Evolutionary conservation across 2,329 filamentous ascomycete species (phyloP).

Genomic region (Exophiala alcalophila): DNA sequence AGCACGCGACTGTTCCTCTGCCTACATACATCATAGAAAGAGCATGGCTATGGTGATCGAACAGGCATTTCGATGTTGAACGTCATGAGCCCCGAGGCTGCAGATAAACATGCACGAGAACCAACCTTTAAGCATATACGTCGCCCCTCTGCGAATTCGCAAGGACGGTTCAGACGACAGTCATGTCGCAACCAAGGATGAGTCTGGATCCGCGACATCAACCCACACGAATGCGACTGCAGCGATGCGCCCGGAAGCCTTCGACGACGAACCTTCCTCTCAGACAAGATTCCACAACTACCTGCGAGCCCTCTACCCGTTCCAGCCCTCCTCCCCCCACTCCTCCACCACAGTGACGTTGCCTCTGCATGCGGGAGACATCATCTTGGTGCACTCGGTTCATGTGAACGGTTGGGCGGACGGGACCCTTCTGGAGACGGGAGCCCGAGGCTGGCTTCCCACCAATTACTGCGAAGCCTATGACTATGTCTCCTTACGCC

Average conservation of each 20-base stretch:
- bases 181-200: conserved; percentile 5
- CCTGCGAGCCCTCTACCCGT: conserved; percentile 88
- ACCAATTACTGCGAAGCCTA: conserved; percentile 98
- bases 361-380: conserved; percentile 82
- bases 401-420: conserved; percentile 99
- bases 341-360: conserved; percentile 85
- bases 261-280: conserved; percentile 43
- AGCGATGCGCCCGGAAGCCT: conserved; percentile 34
- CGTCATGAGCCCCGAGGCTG: conserved; percentile 16
- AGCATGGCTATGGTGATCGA: conserved; percentile 2
- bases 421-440: conserved; percentile 81
- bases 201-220: conserved; percentile 27
- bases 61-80: conserved; percentile 8
- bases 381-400: conserved; percentile 91
- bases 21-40: not conserved
- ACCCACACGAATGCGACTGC: conserved; percentile 4
- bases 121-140: conserved; percentile 27
- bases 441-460: conserved; percentile 88
- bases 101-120: conserved; percentile 21
- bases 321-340: conserved; percentile 73
- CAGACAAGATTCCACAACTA: conserved; percentile 86
- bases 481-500: conserved; percentile 81
- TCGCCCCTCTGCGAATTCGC: conserved; percentile 32
- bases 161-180: conserved; percentile 20
- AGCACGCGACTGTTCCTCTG: not conserved